A percentile compares a stretch with the other conserved stretches of the same genome.
These are phyloP conservation scores for Zarea fungicola DNA, from an alignment of 2,329 filamentous ascomycete genomes.

Conservation along the genomic window DNA sequence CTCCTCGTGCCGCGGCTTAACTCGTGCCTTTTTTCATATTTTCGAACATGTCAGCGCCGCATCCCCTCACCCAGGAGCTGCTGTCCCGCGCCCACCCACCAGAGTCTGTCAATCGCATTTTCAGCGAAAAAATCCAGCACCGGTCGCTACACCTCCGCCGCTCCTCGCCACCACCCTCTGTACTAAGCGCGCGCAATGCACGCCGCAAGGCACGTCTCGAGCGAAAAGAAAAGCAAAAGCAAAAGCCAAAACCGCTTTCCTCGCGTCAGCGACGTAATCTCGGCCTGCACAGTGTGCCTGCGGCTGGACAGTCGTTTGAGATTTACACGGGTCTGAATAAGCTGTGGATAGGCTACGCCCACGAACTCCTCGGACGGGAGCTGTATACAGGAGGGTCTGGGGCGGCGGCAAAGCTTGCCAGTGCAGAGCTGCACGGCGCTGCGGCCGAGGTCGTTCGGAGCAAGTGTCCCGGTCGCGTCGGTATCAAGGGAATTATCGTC, in stretches of 20 bases:
- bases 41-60: slow-evolving; percentile 17
- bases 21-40: neutral
- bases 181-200: slow-evolving; percentile 50
- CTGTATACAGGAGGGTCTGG: slow-evolving; percentile 49
- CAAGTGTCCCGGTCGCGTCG: slow-evolving; percentile 74
- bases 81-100: slow-evolving; percentile 76
- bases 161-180: slow-evolving; percentile 59
- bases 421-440: slow-evolving; percentile 89
- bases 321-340: slow-evolving; percentile 72
- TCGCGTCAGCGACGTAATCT: slow-evolving; percentile 70
- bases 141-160: slow-evolving; percentile 75
- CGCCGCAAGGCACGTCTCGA: slow-evolving; percentile 45
- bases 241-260: slow-evolving; percentile 65
- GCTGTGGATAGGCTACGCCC: slow-evolving; percentile 81
- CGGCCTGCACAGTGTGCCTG: slow-evolving; percentile 69
- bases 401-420: slow-evolving; percentile 69
- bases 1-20: neutral
- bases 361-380: slow-evolving; percentile 67
- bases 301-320: slow-evolving; percentile 55
- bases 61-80: slow-evolving; percentile 54
- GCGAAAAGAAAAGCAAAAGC: slow-evolving; percentile 42
- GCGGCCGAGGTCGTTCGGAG: slow-evolving; percentile 77
- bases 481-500: slow-evolving; percentile 79
- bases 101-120: slow-evolving; percentile 64
- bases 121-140: slow-evolving; percentile 75